phyloP scores from a whole-genome alignment of 805 yeast species.

The Starmerella bombicola region DNA sequence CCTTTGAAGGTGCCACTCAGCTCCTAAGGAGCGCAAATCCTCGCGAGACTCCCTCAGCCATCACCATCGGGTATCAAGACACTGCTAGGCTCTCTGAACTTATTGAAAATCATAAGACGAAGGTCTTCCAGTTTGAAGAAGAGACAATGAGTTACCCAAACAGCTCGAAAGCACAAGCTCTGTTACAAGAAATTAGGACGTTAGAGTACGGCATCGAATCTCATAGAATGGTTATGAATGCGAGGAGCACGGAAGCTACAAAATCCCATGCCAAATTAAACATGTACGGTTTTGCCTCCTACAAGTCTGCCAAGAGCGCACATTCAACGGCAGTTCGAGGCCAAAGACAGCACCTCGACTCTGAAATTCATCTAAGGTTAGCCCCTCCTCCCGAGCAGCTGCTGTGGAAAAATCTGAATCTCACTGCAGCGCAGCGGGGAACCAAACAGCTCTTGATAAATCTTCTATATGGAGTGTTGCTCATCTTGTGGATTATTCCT shows the following conservation, averaged over 20 bases:
- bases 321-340: not conserved
- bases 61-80: not conserved
- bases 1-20: conserved; percentile 22
- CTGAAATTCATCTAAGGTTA: conserved; percentile 7
- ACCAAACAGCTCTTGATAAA: conserved; percentile 29
- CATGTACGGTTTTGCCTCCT: conserved; percentile 30
- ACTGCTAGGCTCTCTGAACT: conserved; percentile 19
- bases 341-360: conserved; percentile 20
- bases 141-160: not conserved
- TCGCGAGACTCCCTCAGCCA: not conserved
- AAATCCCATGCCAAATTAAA: not conserved
- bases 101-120: conserved; percentile 21
- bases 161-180: not conserved
- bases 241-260: not conserved
- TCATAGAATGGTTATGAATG: not conserved
- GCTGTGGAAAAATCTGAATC: conserved; percentile 29
- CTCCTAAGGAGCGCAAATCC: conserved; percentile 9
- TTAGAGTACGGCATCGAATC: not conserved
- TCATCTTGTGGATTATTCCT: conserved; percentile 31
- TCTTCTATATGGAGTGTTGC: conserved; percentile 23
- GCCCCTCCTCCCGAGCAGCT: conserved; percentile 31
- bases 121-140: conserved; percentile 24
- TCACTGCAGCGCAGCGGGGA: conserved; percentile 24
- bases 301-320: conserved; percentile 7
- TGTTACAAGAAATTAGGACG: not conserved